Evolutionary conservation across 352 stramenopile species (phyloP), one percentile per base, ranked within the genome.

Genomic region (Achlya hypogyna): DNA sequence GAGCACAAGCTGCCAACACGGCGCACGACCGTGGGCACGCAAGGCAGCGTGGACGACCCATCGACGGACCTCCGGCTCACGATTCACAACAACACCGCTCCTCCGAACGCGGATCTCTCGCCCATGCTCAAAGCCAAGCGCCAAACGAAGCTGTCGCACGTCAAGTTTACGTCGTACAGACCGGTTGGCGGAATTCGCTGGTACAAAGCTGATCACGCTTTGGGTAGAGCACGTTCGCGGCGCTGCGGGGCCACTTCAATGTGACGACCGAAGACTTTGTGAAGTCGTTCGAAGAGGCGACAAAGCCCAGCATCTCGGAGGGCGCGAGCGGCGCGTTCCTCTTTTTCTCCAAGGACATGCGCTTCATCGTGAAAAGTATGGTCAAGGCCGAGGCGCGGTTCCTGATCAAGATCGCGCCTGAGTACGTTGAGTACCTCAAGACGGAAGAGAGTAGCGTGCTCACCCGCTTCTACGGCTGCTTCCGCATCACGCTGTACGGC

Each of bases 321-420:
- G 89, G 89, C n/a, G 84, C 87, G 6, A 95, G 86, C 52, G 86
- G 86, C 32, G 89, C 86, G n/a, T 97, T 97, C 72, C 81, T 97
- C 66, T 97, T 97, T 53, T 96, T 96, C 67, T 93, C 79, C 52
- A 85, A 87, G 3, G 88, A 96, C 71, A 89, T 90, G 63, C 81
- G 82, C 54, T 96, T 95, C 66, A 93, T 97, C 53, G 87, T 97
- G 20, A 97, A 97, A 75, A 94, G 82, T 2, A 91, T 96, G 75
- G 76, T 74, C n/a, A 76, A 94, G 42, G 63, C 73, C 10, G 89
- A 97, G 74, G 86, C 78, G 6, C 75, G 83, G 1, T 93, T 92
- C 53, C 70, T 97, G 34, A 84, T 82, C 32, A 74, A 87, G 34
- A 96, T 97, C 47, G 79, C 91, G 0, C 78, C 90, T 14, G 71